A percentile compares a stretch with the other conserved stretches of the same genome.
These are phyloP conservation scores for Termitomyces sp. DNA, from an alignment of 768 basidiomycete species.

Conservation along the genomic window DNA sequence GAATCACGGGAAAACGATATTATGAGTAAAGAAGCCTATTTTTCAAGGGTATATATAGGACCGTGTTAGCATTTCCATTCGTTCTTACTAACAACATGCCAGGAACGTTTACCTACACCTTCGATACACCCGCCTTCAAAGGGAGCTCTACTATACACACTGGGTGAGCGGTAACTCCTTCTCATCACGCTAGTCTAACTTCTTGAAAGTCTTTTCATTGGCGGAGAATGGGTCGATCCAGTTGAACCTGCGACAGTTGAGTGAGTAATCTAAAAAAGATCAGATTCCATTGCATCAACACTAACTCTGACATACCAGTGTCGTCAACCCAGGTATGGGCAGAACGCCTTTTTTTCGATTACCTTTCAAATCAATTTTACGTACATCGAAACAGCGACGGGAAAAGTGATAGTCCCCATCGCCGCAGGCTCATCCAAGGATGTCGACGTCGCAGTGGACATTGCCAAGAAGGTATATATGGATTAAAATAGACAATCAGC, in stretches of 20 bases:
- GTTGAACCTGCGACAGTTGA: constrained; percentile 49
- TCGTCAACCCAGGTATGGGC: constrained; percentile 24
- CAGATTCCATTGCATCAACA: not conserved
- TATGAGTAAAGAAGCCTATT: not conserved
- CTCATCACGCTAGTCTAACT: not conserved
- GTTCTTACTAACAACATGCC: constrained; percentile 27
- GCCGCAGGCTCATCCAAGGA: constrained; percentile 37
- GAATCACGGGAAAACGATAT: not conserved
- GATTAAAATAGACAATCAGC: not conserved
- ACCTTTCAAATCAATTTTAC: constrained; percentile 27
- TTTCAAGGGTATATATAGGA: not conserved
- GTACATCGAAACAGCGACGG: constrained; percentile 43
- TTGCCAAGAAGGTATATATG: constrained; percentile 46
- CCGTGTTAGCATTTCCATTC: no score
- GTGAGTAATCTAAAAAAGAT: constrained; percentile 33
- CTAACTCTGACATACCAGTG: constrained; percentile 6
- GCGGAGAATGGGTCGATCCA: constrained; percentile 34
- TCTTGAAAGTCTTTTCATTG: constrained; percentile 51
- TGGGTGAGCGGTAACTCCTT: constrained; percentile 31
- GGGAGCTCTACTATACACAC: constrained; percentile 56
- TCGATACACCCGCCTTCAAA: constrained; percentile 39
- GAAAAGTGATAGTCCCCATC: constrained; percentile 47
- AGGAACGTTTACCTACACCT: constrained; percentile 33
- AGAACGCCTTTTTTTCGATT: not conserved
- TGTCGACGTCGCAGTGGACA: constrained; percentile 61